These are phyloP conservation scores for Umbellularia californica DNA, from an alignment of 164 flowering plant genomes.

Conservation along the genomic window DNA sequence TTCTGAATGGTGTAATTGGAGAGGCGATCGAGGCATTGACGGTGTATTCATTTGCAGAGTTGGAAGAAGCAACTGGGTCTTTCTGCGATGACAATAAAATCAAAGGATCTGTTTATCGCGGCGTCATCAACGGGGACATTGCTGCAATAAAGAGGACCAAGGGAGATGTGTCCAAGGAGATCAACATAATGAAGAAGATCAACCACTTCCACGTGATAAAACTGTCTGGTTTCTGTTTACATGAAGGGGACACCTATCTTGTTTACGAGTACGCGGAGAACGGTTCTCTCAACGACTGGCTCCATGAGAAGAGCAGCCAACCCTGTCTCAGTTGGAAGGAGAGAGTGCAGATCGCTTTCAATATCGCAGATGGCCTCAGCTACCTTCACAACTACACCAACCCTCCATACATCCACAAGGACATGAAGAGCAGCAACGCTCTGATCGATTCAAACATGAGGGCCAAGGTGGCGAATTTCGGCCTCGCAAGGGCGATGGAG, in stretches of 20 bases:
- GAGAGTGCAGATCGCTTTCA: slow-evolving; percentile 9
- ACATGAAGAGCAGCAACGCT: slow-evolving; percentile 11
- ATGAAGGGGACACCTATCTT: slow-evolving; percentile 35
- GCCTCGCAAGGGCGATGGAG: slow-evolving; percentile 39
- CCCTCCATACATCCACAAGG: slow-evolving; percentile 12
- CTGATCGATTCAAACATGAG: slow-evolving; percentile 10
- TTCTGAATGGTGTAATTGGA: slow-evolving; percentile 29
- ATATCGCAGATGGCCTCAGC: slow-evolving; percentile 14
- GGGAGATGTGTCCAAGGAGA: slow-evolving; percentile 37
- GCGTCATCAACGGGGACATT: slow-evolving; percentile 27
- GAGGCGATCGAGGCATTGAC: slow-evolving; percentile 26
- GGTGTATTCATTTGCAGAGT: slow-evolving; percentile 33
- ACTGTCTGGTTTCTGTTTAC: slow-evolving; percentile 43
- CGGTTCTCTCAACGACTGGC: slow-evolving; percentile 55
- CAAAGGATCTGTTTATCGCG: slow-evolving; percentile 48
- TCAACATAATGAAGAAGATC: slow-evolving; percentile 40
- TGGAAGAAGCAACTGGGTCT: slow-evolving; percentile 42
- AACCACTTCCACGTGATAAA: slow-evolving; percentile 63
- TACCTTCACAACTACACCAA: slow-evolving; percentile 15
- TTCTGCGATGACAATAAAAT: slow-evolving; percentile 40
- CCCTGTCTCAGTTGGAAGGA: slow-evolving; percentile 8
- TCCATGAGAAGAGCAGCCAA: slow-evolving; percentile 10
- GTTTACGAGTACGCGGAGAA: slow-evolving; percentile 55
- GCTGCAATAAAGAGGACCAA: slow-evolving; percentile 43
- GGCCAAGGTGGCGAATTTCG: slow-evolving; percentile 41